Evolutionary conservation across 2,329 filamentous ascomycete species (phyloP).

Genomic region (Sarocladium oryzae): DNA sequence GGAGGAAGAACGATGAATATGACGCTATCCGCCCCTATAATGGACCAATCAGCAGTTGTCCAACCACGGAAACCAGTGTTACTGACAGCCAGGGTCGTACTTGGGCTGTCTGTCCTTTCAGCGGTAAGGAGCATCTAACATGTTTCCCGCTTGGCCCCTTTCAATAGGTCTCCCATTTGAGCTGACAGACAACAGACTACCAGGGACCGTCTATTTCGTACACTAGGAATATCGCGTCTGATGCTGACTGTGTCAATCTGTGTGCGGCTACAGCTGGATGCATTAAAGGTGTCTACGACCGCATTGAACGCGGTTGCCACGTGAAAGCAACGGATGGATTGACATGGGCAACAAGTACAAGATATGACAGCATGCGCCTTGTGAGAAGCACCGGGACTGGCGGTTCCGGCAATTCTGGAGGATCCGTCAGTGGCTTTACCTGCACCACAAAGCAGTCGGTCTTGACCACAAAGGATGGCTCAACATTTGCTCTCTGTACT

Average conservation of each 20-base stretch:
- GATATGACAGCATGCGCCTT: background rate
- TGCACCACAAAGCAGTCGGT: background rate
- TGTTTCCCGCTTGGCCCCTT: too few species aligned
- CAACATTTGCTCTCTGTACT: background rate
- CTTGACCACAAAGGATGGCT: background rate
- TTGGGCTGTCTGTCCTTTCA: background rate
- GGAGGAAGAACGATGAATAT: background rate
- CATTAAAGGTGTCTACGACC: background rate
- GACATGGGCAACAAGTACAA: background rate
- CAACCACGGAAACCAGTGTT: background rate
- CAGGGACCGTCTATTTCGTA: background rate
- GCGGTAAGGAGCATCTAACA: background rate
- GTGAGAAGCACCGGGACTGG: background rate
- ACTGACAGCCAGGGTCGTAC: background rate
- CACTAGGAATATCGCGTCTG: background rate
- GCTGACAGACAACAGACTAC: background rate
- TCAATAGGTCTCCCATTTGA: too few species aligned
- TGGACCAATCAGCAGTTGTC: background rate
- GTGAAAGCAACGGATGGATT: background rate
- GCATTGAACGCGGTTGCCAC: background rate
- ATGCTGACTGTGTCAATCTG: background rate
- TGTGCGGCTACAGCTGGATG: background rate
- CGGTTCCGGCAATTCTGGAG: background rate
- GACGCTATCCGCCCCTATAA: background rate
- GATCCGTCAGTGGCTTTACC: background rate